A percentile compares a stretch with the other conserved stretches of the same genome.
These are phyloP conservation scores for Aspergillus alliaceus DNA, from an alignment of 2,329 filamentous ascomycete species.

Conservation along the genomic window DNA sequence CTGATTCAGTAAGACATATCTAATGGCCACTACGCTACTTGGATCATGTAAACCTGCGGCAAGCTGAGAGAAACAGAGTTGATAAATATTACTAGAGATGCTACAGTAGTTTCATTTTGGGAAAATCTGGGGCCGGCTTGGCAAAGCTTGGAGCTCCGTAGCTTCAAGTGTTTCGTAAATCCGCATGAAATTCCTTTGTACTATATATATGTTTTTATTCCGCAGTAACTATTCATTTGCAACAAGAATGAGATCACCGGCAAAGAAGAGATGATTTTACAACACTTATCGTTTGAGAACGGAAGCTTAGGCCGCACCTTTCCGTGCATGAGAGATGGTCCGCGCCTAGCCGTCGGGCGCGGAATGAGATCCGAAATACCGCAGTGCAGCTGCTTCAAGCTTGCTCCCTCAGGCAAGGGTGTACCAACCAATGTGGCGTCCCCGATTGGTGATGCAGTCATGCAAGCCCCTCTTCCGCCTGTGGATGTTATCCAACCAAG, in stretches of 20 bases:
- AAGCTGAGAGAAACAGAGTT: no score
- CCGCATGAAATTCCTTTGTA: neutral
- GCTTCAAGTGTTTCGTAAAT: neutral
- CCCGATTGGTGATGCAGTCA: neutral
- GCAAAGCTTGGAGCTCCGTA: neutral
- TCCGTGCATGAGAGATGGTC: slow-evolving; percentile 2
- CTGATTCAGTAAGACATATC: no score
- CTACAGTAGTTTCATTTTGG: no score
- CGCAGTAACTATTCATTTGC: neutral
- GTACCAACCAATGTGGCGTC: neutral
- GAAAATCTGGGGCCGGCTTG: neutral
- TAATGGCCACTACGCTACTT: no score
- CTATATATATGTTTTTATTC: no score
- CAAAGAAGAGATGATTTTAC: neutral
- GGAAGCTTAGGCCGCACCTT: neutral
- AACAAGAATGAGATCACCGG: neutral
- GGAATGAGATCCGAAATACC: slow-evolving; percentile 14
- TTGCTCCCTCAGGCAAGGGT: neutral
- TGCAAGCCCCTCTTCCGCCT: neutral
- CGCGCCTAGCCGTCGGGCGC: slow-evolving; percentile 1
- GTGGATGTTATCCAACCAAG: no score
- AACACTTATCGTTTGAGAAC: neutral
- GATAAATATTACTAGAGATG: no score
- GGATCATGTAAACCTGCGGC: no score
- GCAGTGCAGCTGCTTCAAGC: neutral